Percentiles rank a stretch among this genome's conserved stretches.
These are phyloP conservation scores for Pythium dissotocum DNA, from an alignment of 352 stramenopile genomes.

Conservation along the genomic window DNA sequence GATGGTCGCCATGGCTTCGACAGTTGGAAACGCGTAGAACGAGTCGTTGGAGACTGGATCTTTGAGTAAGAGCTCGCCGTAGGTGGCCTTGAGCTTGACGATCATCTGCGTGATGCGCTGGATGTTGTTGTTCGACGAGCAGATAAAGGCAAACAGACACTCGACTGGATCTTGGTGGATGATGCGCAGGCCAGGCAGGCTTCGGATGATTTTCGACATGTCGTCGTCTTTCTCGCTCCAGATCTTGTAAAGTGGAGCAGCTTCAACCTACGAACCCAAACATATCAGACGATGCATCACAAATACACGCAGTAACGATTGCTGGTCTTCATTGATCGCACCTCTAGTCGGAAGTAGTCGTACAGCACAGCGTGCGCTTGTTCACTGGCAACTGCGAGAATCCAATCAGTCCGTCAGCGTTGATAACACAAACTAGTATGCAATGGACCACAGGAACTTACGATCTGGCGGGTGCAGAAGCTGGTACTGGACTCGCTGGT, in stretches of 20 bases:
- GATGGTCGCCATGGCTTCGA: slow-evolving; percentile 48
- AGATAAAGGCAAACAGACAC: slow-evolving; percentile 95
- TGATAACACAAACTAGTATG: too few species aligned
- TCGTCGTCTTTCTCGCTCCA: slow-evolving; percentile 62
- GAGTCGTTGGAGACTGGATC: slow-evolving; percentile 18
- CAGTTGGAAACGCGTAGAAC: slow-evolving; percentile 86
- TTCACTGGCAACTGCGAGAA: slow-evolving; percentile 10
- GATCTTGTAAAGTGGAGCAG: slow-evolving; percentile 21
- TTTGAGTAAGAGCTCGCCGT: slow-evolving; percentile 57
- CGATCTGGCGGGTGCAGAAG: slow-evolving; percentile 20
- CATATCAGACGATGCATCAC: background rate
- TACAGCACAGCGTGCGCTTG: slow-evolving; percentile 5
- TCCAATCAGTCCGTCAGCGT: too few species aligned
- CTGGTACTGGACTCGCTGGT: slow-evolving; percentile 26
- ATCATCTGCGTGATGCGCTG: slow-evolving; percentile 91
- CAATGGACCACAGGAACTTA: slow-evolving; percentile 3
- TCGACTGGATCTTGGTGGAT: slow-evolving; percentile 91
- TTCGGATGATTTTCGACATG: slow-evolving; percentile 60
- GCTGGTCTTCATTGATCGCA: background rate
- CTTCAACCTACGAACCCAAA: slow-evolving; percentile 29
- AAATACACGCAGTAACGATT: too few species aligned
- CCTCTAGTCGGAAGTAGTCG: slow-evolving; percentile 33
- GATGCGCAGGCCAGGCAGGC: slow-evolving; percentile 83
- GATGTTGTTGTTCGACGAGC: slow-evolving; percentile 97
- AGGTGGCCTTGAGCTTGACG: slow-evolving; percentile 71